Conservation (phyloP, 2,329 filamentous ascomycete genomes). For the Penicillium sp. region DNA sequence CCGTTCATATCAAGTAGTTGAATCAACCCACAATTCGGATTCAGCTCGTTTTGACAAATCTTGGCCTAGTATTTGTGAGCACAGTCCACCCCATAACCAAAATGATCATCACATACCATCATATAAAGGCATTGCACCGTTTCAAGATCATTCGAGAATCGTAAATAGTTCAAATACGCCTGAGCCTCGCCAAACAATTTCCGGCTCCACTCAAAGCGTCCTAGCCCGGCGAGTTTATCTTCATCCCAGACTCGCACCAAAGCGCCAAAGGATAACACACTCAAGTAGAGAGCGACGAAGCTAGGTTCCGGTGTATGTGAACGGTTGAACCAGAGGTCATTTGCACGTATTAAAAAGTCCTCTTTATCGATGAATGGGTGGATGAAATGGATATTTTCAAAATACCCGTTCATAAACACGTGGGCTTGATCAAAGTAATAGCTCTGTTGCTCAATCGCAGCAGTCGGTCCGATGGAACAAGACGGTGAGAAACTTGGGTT, state of each 20-base stretch:
- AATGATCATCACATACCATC: conserved; percentile 41
- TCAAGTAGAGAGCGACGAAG: conserved; percentile 57
- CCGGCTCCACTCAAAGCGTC: conserved; percentile 55
- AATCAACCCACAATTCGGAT: conserved; percentile 51
- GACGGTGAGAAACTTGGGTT: conserved; percentile 53
- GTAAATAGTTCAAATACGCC: conserved; percentile 46
- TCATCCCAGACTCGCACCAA: conserved; percentile 54
- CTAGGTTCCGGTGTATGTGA: conserved; percentile 43
- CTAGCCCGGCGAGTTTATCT: conserved; percentile 50
- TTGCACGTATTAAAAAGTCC: conserved; percentile 51
- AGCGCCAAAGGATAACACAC: conserved; percentile 55
- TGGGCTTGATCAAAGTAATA: conserved; percentile 54
- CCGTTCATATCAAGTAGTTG: too few species aligned
- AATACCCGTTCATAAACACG: conserved; percentile 56
- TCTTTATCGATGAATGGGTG: conserved; percentile 57
- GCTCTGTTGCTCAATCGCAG: conserved; percentile 37
- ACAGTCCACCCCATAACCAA: background rate
- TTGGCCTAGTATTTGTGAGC: conserved; percentile 45
- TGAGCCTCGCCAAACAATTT: conserved; percentile 54
- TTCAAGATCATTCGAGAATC: conserved; percentile 55
- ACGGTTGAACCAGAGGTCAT: conserved; percentile 51
- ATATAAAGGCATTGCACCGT: conserved; percentile 57
- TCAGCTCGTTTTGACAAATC: conserved; percentile 58
- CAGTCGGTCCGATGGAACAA: conserved; percentile 27
- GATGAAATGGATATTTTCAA: conserved; percentile 57